Evolutionary conservation across 108 stramenopile species (phyloP).

Genomic region (Discostella stelligeroides): DNA sequence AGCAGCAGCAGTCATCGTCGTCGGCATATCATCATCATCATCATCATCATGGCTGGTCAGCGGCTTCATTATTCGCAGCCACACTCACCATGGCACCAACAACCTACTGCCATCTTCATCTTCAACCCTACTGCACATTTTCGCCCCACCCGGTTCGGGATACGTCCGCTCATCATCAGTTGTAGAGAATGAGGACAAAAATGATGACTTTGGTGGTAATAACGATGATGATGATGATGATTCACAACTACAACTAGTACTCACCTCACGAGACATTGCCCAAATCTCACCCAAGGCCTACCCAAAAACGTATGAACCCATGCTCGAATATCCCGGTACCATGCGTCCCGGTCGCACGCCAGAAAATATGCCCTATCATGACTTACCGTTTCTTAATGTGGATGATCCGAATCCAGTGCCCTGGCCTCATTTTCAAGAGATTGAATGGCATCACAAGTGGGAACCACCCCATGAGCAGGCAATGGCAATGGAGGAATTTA

Average conservation of each 20-base stretch:
- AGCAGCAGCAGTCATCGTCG: background rate
- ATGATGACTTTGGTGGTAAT: conserved; percentile 6
- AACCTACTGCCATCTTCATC: background rate
- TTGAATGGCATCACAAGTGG: conserved; percentile 90
- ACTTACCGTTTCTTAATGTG: conserved; percentile 72
- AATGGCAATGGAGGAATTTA: conserved; percentile 82
- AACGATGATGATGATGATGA: background rate
- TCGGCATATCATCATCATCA: background rate
- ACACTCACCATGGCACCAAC: conserved; percentile 8
- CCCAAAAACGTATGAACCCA: conserved; percentile 84
- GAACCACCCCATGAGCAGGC: conserved; percentile 81
- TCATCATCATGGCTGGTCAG: conserved; percentile 16
- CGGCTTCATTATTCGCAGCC: conserved; percentile 18
- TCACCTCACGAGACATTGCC: conserved; percentile 23
- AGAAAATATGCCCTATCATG: conserved; percentile 85
- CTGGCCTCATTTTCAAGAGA: conserved; percentile 92
- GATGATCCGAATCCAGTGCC: conserved; percentile 87
- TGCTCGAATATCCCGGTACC: conserved; percentile 94
- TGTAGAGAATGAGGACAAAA: conserved; percentile 15
- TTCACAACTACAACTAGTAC: background rate
- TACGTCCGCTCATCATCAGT: conserved; percentile 28
- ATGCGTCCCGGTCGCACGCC: conserved; percentile 89
- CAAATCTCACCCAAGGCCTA: conserved; percentile 42
- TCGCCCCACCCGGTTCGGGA: conserved; percentile 43
- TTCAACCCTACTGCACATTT: conserved; percentile 36